These are phyloP conservation scores for Geotrichum aggregatum DNA, from an alignment of 1,139 yeast genomes.

Conservation along the genomic window DNA sequence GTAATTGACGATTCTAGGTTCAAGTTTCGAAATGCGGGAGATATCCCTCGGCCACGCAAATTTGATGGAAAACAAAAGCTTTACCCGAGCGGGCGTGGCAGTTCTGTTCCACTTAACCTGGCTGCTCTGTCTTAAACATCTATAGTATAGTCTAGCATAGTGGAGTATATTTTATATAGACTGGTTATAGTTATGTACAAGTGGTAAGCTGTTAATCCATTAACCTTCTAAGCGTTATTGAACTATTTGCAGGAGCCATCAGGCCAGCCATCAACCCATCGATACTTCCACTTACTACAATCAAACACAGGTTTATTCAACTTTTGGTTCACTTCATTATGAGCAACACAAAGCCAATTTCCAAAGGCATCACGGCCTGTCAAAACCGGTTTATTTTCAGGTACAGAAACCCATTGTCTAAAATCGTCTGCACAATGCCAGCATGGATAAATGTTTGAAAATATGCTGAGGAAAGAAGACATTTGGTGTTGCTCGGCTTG, in stretches of 20 bases:
- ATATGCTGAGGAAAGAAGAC: constrained; percentile 61
- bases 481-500: constrained; percentile 63
- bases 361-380: constrained; percentile 76
- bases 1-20: constrained; percentile 71
- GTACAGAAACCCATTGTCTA: constrained; percentile 51
- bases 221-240: not conserved
- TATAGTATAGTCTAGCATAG: not conserved
- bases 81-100: constrained; percentile 95
- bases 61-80: constrained; percentile 66
- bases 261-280: constrained; percentile 64
- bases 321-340: constrained; percentile 80
- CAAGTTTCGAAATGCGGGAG: constrained; percentile 61
- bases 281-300: constrained; percentile 82
- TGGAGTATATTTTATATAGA: not conserved
- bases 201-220: too few relatives aligned
- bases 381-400: constrained; percentile 55
- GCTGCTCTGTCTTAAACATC: constrained; percentile 40
- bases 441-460: constrained; percentile 86
- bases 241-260: constrained; percentile 32
- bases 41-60: constrained; percentile 79
- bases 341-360: constrained; percentile 91
- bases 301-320: constrained; percentile 82
- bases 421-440: constrained; percentile 92
- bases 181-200: not conserved
- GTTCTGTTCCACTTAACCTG: constrained; percentile 82